Evolutionary conservation across 2,329 filamentous ascomycete species (phyloP).

Genomic region (Aureobasidium zeae): DNA sequence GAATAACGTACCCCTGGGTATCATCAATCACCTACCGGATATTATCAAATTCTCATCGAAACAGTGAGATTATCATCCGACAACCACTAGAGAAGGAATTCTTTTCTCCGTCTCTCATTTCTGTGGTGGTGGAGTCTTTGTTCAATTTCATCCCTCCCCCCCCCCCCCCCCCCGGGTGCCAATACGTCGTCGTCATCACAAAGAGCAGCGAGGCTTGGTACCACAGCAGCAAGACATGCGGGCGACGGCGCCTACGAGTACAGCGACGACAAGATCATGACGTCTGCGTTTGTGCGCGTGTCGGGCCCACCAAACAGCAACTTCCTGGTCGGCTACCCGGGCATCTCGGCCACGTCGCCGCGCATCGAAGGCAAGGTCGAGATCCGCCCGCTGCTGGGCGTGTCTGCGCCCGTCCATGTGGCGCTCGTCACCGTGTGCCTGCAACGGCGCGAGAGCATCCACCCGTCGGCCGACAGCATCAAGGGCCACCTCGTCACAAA

Average conservation of each 20-base stretch:
- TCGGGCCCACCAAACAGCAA: constrained; percentile 95
- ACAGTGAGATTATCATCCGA: no score
- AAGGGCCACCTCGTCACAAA: constrained; percentile 78
- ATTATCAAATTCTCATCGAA: no score
- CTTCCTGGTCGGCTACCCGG: constrained; percentile 93
- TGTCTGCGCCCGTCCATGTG: constrained; percentile 79
- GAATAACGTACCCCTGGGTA: no score
- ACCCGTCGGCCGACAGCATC: constrained; percentile 88
- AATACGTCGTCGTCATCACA: no score
- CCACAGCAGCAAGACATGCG: constrained; percentile 5
- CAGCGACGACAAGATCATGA: constrained; percentile 19
- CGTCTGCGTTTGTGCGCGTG: constrained; percentile 80
- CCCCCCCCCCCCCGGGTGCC: neutral
- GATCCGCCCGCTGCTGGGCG: constrained; percentile 76
- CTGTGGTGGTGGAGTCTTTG: no score
- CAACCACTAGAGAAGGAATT: no score
- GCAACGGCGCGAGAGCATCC: constrained; percentile 89
- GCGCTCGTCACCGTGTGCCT: constrained; percentile 92
- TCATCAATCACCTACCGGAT: no score
- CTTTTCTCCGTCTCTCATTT: no score
- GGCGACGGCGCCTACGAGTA: constrained; percentile 6
- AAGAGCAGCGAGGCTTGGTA: neutral
- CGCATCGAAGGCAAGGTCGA: constrained; percentile 97
- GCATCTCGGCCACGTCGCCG: constrained; percentile 94
- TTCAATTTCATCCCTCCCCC: constrained; percentile 2